Conservation (phyloP, 805 yeast species). For the Debaryomyces prosopidis region DNA sequence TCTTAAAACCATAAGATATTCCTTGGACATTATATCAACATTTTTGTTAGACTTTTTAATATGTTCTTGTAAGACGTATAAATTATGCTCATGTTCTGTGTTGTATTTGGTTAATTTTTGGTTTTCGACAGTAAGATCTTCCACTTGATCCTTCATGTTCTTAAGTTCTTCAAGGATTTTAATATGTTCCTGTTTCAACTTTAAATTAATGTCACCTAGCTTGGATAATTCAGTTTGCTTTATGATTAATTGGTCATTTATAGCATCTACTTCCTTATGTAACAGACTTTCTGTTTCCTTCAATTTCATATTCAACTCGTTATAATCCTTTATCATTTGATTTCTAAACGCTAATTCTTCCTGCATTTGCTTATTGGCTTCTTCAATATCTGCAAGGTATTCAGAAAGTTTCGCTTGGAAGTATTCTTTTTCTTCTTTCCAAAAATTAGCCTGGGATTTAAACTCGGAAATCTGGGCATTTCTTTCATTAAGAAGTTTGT, state of each 20-base stretch:
- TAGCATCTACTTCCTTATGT: background rate
- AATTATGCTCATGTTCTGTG: background rate
- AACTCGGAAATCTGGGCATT: background rate
- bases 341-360: slow-evolving; percentile 1
- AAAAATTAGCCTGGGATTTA: background rate
- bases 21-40: slow-evolving; percentile 38
- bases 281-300: background rate
- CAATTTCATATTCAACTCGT: background rate
- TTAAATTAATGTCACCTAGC: background rate
- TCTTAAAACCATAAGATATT: slow-evolving; percentile 34
- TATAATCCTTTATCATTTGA: background rate
- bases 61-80: slow-evolving; percentile 3
- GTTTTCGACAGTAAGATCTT: slow-evolving; percentile 1
- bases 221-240: background rate
- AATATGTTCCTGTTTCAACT: background rate
- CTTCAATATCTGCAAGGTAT: background rate
- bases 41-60: slow-evolving; percentile 1
- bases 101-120: slow-evolving; percentile 1
- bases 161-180: background rate
- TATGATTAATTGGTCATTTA: background rate
- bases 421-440: background rate
- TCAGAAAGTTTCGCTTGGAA: background rate
- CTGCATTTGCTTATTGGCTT: slow-evolving; percentile 1
- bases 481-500: background rate
- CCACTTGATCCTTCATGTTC: background rate